These are phyloP conservation scores for Ceratobasidium sp. DNA, from an alignment of 1,284 basidiomycete genomes.

Conservation along the genomic window DNA sequence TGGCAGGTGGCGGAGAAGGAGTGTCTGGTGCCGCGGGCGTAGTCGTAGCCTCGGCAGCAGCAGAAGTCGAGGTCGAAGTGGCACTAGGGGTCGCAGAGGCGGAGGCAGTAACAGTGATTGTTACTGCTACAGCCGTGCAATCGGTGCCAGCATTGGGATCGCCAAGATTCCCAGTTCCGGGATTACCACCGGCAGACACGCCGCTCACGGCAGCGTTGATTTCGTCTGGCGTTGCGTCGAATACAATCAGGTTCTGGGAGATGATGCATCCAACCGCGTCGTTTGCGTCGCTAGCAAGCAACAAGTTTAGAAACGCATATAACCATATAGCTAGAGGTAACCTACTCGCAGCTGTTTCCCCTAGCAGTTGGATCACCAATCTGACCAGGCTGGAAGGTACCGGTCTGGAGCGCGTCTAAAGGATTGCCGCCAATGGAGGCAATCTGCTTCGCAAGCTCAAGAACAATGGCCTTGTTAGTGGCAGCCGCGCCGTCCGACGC, in stretches of 20 bases:
- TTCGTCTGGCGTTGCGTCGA: slow-evolving; percentile 71
- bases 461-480: slow-evolving; percentile 71
- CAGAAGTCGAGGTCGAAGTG: slow-evolving; percentile 48
- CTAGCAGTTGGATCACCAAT: slow-evolving; percentile 65
- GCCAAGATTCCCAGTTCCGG: slow-evolving; percentile 40
- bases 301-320: slow-evolving; percentile 63
- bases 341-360: slow-evolving; percentile 57
- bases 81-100: slow-evolving; percentile 43
- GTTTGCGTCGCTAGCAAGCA: slow-evolving; percentile 60
- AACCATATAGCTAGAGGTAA: background rate
- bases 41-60: slow-evolving; percentile 47
- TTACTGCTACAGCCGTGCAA: slow-evolving; percentile 46
- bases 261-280: slow-evolving; percentile 74
- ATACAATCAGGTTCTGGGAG: slow-evolving; percentile 70
- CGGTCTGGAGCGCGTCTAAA: slow-evolving; percentile 69
- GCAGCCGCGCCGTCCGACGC: slow-evolving; percentile 70
- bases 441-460: slow-evolving; percentile 74
- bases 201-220: slow-evolving; percentile 61
- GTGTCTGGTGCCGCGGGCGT: slow-evolving; percentile 38
- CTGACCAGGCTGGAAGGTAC: slow-evolving; percentile 74
- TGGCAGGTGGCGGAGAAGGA: slow-evolving; percentile 22
- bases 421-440: slow-evolving; percentile 74
- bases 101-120: slow-evolving; percentile 43
- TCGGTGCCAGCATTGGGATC: slow-evolving; percentile 45
- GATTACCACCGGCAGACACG: slow-evolving; percentile 33